These are phyloP conservation scores for Euphorbia celastroides DNA, from an alignment of 441 rosid genomes.

Conservation along the genomic window DNA sequence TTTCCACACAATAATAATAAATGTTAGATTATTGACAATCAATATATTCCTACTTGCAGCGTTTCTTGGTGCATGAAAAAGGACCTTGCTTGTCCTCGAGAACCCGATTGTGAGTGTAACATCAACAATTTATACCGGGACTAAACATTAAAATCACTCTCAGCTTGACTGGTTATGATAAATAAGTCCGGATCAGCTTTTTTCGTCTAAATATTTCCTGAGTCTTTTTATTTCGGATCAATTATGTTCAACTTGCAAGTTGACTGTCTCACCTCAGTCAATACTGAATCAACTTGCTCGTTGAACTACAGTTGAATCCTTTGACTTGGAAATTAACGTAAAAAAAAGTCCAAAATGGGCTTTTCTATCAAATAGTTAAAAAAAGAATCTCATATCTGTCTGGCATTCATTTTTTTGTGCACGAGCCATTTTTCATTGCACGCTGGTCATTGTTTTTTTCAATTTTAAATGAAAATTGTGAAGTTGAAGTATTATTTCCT, in stretches of 20 bases:
- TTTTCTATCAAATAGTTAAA: too few relatives aligned
- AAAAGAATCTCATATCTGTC: too few relatives aligned
- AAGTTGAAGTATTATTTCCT: too few relatives aligned
- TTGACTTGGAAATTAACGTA: too few relatives aligned
- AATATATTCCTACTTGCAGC: slow-evolving; percentile 28
- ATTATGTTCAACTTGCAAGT: not conserved
- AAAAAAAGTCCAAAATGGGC: not conserved
- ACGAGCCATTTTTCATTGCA: too few relatives aligned
- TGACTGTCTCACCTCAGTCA: not conserved
- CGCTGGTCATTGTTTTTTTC: too few relatives aligned
- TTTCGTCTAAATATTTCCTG: not conserved
- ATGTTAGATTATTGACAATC: slow-evolving; percentile 6
- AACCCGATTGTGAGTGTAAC: slow-evolving; percentile 10
- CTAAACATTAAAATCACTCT: too few relatives aligned
- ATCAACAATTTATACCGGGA: not conserved
- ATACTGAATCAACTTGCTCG: not conserved
- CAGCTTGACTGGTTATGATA: not conserved
- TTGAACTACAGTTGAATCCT: too few relatives aligned
- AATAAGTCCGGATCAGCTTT: not conserved
- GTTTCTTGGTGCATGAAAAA: slow-evolving; percentile 31
- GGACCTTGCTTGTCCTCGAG: slow-evolving; percentile 8
- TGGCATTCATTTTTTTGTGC: too few relatives aligned
- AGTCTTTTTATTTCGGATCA: not conserved
- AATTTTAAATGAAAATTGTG: too few relatives aligned
- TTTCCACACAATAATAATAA: not conserved